Evolutionary conservation across 352 stramenopile genomes (phyloP).

Genomic region (Phytophthora cryptogea): DNA sequence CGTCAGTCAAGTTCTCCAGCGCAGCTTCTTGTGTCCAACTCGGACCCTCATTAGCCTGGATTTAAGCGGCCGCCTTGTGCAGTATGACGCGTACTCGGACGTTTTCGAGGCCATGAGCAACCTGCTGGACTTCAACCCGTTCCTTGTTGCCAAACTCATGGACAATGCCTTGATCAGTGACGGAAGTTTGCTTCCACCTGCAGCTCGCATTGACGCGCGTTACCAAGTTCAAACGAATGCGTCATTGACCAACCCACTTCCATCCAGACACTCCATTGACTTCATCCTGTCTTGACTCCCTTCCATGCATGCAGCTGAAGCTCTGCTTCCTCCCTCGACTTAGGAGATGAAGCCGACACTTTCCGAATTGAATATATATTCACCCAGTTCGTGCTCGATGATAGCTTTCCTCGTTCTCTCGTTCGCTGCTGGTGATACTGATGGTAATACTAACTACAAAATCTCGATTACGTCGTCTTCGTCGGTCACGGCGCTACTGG

Average conservation of each 20-base stretch:
- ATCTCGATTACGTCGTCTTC: constrained; percentile 47
- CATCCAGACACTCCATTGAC: constrained; percentile 12
- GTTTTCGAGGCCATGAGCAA: constrained; percentile 28
- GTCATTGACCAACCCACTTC: background rate
- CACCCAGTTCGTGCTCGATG: constrained; percentile 5
- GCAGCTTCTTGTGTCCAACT: constrained; percentile 19
- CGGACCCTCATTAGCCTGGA: constrained; percentile 35
- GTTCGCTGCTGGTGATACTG: constrained; percentile 4
- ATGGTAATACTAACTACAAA: constrained; percentile 32
- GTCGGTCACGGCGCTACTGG: constrained; percentile 7
- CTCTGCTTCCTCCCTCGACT: background rate
- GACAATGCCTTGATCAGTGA: constrained; percentile 27
- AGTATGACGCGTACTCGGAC: constrained; percentile 35
- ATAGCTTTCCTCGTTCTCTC: constrained; percentile 14
- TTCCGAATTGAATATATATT: constrained; percentile 33
- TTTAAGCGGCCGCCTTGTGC: constrained; percentile 16
- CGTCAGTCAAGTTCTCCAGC: constrained; percentile 7
- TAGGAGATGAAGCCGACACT: constrained; percentile 6
- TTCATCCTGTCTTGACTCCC: constrained; percentile 9
- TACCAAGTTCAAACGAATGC: background rate
- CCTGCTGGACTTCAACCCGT: constrained; percentile 13
- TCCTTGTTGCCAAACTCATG: constrained; percentile 19
- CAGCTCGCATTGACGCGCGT: background rate
- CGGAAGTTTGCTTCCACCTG: constrained; percentile 23
- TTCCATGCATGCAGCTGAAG: background rate